Evolutionary conservation across 768 basidiomycete genomes (phyloP).

Genomic region (Trametopsis cervina): DNA sequence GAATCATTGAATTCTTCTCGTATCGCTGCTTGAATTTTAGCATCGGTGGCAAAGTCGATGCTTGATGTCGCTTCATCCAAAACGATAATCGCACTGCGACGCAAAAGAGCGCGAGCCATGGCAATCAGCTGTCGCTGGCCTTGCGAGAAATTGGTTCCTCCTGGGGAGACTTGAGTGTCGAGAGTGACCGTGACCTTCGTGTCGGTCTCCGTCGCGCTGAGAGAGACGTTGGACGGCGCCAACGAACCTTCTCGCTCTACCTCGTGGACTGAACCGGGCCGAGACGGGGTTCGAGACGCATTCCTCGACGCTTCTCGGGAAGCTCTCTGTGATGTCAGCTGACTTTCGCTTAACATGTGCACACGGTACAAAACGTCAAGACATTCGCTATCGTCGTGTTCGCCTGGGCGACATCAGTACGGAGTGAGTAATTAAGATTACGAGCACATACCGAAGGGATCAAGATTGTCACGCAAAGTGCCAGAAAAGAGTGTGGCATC

Average conservation of each 20-base stretch:
- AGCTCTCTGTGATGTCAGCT: slow-evolving; percentile 39
- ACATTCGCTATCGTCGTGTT: slow-evolving; percentile 75
- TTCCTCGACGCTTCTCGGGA: slow-evolving; percentile 39
- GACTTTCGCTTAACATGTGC: slow-evolving; percentile 57
- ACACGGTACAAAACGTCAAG: slow-evolving; percentile 77
- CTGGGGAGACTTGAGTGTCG: slow-evolving; percentile 75
- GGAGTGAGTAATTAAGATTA: not conserved
- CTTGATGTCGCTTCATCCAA: slow-evolving; percentile 83
- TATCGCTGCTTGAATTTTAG: slow-evolving; percentile 86
- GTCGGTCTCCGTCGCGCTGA: slow-evolving; percentile 46
- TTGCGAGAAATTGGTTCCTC: slow-evolving; percentile 88
- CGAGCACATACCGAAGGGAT: slow-evolving; percentile 57
- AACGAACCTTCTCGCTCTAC: slow-evolving; percentile 32
- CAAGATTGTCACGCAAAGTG: slow-evolving; percentile 66
- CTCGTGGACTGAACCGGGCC: slow-evolving; percentile 37
- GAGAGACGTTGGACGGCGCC: slow-evolving; percentile 19
- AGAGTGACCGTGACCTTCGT: slow-evolving; percentile 52
- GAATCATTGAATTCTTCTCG: slow-evolving; percentile 77
- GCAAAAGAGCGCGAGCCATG: slow-evolving; percentile 74
- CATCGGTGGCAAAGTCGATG: slow-evolving; percentile 83
- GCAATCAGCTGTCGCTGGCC: slow-evolving; percentile 87
- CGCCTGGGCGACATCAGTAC: slow-evolving; percentile 32
- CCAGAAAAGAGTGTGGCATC: slow-evolving; percentile 79
- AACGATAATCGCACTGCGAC: slow-evolving; percentile 67
- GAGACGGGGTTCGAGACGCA: slow-evolving; percentile 3